These are phyloP conservation scores for Senna tora DNA, from an alignment of 306 rosid genomes.

Conservation along the genomic window DNA sequence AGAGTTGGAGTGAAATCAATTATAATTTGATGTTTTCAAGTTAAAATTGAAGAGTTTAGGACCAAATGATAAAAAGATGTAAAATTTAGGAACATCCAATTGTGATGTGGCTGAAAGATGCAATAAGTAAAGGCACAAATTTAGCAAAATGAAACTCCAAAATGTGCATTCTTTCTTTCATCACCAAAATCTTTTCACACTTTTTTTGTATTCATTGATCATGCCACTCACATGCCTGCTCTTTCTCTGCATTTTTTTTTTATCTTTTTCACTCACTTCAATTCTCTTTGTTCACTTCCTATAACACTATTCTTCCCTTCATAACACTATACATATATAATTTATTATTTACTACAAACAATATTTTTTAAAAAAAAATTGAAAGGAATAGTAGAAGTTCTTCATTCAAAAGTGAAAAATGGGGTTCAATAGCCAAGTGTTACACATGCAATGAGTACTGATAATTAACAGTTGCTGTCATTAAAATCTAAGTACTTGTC, in stretches of 20 bases:
- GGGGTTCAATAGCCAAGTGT: too few relatives aligned
- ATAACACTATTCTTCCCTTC: too few relatives aligned
- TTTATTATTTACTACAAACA: too few relatives aligned
- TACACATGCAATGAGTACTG: not conserved
- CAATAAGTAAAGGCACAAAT: slow-evolving; percentile 42
- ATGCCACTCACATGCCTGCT: slow-evolving; percentile 23
- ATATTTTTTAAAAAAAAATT: too few relatives aligned
- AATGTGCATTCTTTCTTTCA: slow-evolving; percentile 37
- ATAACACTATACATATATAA: too few relatives aligned
- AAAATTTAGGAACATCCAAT: slow-evolving; percentile 39
- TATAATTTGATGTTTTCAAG: too few relatives aligned
- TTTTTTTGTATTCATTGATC: too few relatives aligned
- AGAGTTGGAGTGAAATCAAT: too few relatives aligned
- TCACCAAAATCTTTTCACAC: slow-evolving; percentile 37
- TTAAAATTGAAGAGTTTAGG: too few relatives aligned
- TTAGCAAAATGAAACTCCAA: slow-evolving; percentile 37
- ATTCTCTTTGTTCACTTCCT: not conserved
- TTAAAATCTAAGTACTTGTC: not conserved
- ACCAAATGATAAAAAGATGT: too few relatives aligned
- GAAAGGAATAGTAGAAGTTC: too few relatives aligned
- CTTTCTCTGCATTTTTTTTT: slow-evolving; percentile 7
- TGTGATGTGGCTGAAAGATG: slow-evolving; percentile 39
- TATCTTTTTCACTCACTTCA: not conserved
- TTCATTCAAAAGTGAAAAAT: too few relatives aligned
- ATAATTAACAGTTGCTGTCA: not conserved